Conservation (phyloP, 192 early-diverging fungal genomes). For the Obelidium mucronatum region DNA sequence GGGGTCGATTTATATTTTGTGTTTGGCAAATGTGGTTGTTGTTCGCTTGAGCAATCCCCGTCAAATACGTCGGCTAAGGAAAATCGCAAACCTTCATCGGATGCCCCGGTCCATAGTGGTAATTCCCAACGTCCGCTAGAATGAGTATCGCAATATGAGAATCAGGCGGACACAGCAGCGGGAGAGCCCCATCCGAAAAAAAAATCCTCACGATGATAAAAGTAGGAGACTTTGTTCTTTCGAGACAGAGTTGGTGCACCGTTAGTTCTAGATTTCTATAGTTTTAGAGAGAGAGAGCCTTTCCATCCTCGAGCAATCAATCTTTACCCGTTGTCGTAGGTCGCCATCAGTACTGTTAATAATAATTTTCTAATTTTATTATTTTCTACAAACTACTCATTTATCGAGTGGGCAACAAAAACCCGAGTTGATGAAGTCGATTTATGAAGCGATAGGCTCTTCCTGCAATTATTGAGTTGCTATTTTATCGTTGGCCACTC, state of each 20-base stretch:
- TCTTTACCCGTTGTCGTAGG: too few species aligned
- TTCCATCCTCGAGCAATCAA: too few species aligned
- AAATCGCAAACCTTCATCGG: slow-evolving; percentile 70
- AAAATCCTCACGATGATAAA: slow-evolving; percentile 51
- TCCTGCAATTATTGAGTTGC: too few species aligned
- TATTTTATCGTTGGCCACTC: too few species aligned
- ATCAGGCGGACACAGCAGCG: not conserved
- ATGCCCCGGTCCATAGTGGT: slow-evolving; percentile 62
- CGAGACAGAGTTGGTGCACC: slow-evolving; percentile 18
- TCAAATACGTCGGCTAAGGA: slow-evolving; percentile 3
- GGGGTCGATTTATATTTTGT: too few species aligned
- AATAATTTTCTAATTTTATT: too few species aligned
- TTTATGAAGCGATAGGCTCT: too few species aligned
- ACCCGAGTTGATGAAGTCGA: too few species aligned
- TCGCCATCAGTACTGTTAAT: too few species aligned
- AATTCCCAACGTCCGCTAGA: slow-evolving; percentile 60
- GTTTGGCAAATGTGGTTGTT: slow-evolving; percentile 36
- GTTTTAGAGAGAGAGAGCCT: too few species aligned
- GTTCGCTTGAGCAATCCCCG: not conserved
- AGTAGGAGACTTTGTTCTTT: slow-evolving; percentile 54
- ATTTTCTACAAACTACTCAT: too few species aligned
- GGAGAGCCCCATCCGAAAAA: not conserved
- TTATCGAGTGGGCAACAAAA: too few species aligned
- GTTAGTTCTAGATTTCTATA: not conserved
- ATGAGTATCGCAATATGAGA: not conserved